Evolutionary conservation across 805 yeast genomes (phyloP).

Genomic region (Saccharomycopsis sp.): DNA sequence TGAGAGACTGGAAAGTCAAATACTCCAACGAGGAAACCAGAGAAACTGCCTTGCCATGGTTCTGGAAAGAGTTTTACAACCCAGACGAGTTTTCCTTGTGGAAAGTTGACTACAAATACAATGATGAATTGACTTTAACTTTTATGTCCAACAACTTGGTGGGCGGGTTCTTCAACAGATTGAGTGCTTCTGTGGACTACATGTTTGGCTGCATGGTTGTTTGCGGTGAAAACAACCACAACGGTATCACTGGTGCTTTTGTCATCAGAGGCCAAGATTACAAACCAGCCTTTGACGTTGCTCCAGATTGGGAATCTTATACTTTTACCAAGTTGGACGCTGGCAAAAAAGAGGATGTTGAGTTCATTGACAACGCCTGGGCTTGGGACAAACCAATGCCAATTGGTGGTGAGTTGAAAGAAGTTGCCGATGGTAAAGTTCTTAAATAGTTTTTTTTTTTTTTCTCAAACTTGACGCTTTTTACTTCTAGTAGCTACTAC

Average conservation of each 20-base stretch:
- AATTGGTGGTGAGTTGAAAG: conserved; percentile 70
- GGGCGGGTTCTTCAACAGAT: conserved; percentile 97
- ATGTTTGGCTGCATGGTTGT: conserved; percentile 91
- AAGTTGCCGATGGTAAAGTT: conserved; percentile 96
- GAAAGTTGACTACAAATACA: conserved; percentile 94
- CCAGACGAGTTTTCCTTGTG: conserved; percentile 90
- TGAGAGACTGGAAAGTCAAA: conserved; percentile 93
- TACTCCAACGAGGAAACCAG: conserved; percentile 98
- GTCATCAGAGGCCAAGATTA: conserved; percentile 90
- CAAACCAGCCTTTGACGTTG: conserved; percentile 91
- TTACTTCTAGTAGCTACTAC: background rate
- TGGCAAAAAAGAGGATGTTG: conserved; percentile 65
- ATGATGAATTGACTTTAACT: conserved; percentile 92
- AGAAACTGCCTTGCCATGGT: conserved; percentile 89
- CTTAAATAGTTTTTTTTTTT: conserved; percentile 49
- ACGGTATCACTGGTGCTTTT: conserved; percentile 94
- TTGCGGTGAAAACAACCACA: conserved; percentile 97
- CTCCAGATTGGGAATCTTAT: conserved; percentile 99
- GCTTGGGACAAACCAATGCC: conserved; percentile 96
- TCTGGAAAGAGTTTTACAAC: conserved; percentile 88
- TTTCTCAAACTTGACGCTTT: background rate
- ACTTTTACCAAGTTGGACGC: conserved; percentile 74
- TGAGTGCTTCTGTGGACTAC: conserved; percentile 84
- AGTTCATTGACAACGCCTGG: conserved; percentile 82
- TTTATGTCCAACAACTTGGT: conserved; percentile 97